phyloP scores from a whole-genome alignment of 495 filamentous ascomycete genomes.

The Annulohypoxylon nitens region DNA sequence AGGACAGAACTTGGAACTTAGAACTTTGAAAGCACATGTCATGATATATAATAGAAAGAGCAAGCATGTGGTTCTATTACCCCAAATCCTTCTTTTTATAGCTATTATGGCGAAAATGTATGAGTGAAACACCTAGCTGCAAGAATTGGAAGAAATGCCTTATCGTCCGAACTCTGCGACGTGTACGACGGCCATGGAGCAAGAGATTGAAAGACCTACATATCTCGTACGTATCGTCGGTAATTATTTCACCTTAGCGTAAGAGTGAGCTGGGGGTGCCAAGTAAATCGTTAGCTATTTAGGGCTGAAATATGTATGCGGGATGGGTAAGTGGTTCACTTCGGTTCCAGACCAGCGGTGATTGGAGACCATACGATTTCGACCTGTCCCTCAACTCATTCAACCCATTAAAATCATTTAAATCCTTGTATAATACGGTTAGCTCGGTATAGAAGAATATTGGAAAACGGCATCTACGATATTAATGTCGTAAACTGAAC shows the following conservation, averaged over 20 bases:
- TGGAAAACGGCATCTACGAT: neutral
- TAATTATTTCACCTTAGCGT: constrained; percentile 7
- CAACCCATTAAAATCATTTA: neutral
- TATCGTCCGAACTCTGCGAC: constrained; percentile 26
- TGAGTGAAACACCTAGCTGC: neutral
- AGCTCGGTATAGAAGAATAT: constrained; percentile 5
- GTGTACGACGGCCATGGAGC: constrained; percentile 35
- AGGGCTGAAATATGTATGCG: constrained; percentile 12
- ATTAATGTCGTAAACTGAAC: constrained; percentile 4
- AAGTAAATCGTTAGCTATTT: constrained; percentile 22
- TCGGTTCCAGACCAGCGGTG: constrained; percentile 13
- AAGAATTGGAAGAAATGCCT: constrained; percentile 12
- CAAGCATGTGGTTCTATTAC: neutral
- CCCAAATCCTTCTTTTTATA: neutral
- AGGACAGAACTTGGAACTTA: too few species aligned
- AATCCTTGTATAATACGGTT: neutral
- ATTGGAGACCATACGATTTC: constrained; percentile 29
- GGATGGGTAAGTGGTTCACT: constrained; percentile 7
- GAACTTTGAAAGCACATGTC: neutral
- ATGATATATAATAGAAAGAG: constrained; percentile 8
- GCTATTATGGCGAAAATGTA: neutral
- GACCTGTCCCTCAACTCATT: neutral
- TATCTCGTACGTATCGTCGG: constrained; percentile 14
- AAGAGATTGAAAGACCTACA: constrained; percentile 29
- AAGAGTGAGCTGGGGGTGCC: neutral